These are phyloP conservation scores for Fraxinus platypoda DNA, from an alignment of 305 asterid genomes.

Conservation along the genomic window DNA sequence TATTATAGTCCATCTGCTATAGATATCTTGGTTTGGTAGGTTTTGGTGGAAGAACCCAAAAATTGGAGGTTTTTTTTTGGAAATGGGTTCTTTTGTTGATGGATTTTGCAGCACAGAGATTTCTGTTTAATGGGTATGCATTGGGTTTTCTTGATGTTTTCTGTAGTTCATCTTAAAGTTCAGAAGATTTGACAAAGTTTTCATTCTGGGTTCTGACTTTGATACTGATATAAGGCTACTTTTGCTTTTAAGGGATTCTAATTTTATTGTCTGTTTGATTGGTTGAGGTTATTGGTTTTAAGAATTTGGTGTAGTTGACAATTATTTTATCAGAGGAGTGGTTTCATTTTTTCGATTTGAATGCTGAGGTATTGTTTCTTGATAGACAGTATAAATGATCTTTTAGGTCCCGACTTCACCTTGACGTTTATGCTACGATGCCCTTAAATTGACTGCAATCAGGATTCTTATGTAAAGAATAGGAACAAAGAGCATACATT, in stretches of 20 bases:
- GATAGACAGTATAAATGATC: not conserved
- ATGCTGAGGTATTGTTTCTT: not conserved
- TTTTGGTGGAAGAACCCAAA: not conserved
- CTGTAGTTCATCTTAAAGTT: not conserved
- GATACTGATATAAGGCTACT: not conserved
- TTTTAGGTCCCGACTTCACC: not conserved
- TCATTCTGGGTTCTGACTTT: not conserved
- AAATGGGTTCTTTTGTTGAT: not conserved
- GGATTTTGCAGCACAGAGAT: not conserved
- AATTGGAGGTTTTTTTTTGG: not conserved
- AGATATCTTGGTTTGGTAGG: not conserved
- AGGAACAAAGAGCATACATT: not conserved
- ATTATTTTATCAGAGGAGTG: not conserved
- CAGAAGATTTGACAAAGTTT: not conserved
- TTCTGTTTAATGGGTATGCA: not conserved
- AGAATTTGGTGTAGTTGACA: not conserved
- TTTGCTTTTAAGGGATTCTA: not conserved
- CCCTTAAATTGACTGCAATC: not conserved
- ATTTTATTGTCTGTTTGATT: not conserved
- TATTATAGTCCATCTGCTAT: not conserved
- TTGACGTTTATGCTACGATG: not conserved
- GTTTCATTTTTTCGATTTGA: not conserved
- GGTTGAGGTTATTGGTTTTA: not conserved
- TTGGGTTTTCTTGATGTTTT: conserved; percentile 6
- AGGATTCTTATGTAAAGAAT: not conserved